phyloP scores from a whole-genome alignment of 1,284 basidiomycete genomes.

The Apiotrichum gamsii region DNA sequence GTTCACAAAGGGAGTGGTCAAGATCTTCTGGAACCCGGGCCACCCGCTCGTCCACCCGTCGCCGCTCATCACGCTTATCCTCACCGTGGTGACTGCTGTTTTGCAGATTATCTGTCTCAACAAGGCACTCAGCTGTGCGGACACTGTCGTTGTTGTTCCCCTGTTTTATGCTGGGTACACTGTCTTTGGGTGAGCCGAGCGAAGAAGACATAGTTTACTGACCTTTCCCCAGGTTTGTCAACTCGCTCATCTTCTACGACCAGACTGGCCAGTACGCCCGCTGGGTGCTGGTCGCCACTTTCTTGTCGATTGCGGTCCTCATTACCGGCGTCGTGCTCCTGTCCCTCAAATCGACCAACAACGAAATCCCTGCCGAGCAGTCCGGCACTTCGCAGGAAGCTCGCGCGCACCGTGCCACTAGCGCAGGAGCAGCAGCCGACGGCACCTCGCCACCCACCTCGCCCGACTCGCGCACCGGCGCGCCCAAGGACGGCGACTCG shows the following conservation, averaged over 20 bases:
- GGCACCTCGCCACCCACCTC: background rate
- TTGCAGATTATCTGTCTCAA: constrained; percentile 86
- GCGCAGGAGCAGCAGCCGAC: background rate
- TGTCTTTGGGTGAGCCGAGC: constrained; percentile 60
- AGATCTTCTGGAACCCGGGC: constrained; percentile 33
- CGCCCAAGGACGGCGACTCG: constrained; percentile 3
- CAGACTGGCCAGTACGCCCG: constrained; percentile 72
- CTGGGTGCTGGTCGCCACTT: constrained; percentile 81
- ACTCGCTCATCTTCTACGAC: constrained; percentile 70
- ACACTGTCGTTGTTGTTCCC: constrained; percentile 65
- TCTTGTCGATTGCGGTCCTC: constrained; percentile 72
- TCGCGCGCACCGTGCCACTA: constrained; percentile 9
- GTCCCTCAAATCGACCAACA: constrained; percentile 40
- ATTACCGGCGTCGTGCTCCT: constrained; percentile 70
- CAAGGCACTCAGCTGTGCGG: constrained; percentile 60
- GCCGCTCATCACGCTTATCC: constrained; percentile 72
- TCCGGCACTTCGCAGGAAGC: background rate
- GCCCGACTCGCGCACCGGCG: background rate
- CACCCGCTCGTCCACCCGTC: constrained; percentile 64
- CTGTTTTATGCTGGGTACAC: constrained; percentile 65
- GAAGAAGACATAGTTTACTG: constrained; percentile 59
- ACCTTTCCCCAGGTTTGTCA: constrained; percentile 60
- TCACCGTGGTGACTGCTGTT: constrained; percentile 72
- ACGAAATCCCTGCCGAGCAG: constrained; percentile 14
- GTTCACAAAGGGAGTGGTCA: constrained; percentile 72